phyloP scores from a whole-genome alignment of 352 stramenopile genomes.

The Pythium plurisporium region DNA sequence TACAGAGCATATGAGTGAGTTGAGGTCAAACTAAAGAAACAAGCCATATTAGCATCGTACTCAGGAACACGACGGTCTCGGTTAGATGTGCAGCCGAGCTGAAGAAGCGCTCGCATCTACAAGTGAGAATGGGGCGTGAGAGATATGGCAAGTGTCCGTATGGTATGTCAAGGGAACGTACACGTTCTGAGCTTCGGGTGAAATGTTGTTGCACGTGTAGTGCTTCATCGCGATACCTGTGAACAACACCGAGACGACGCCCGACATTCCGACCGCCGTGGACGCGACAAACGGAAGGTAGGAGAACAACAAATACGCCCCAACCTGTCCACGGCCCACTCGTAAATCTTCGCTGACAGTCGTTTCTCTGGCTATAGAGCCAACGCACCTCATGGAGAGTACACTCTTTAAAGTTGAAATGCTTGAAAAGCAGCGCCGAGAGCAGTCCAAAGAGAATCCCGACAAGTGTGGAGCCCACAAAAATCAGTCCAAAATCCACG shows the following conservation, averaged over 20 bases:
- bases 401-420: slow-evolving; percentile 60
- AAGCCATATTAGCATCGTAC: background rate
- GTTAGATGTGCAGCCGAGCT: slow-evolving; percentile 54
- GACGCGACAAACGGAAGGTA: slow-evolving; percentile 66
- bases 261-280: slow-evolving; percentile 69
- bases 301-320: slow-evolving; percentile 62
- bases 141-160: no score
- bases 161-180: no score
- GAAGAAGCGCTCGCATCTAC: slow-evolving; percentile 40
- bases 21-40: background rate
- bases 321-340: no score
- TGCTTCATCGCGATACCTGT: slow-evolving; percentile 83
- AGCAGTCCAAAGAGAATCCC: slow-evolving; percentile 47
- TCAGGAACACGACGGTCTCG: slow-evolving; percentile 76
- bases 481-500: slow-evolving; percentile 75
- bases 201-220: slow-evolving; percentile 78
- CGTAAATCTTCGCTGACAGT: no score
- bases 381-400: slow-evolving; percentile 45
- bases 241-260: slow-evolving; percentile 93
- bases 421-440: slow-evolving; percentile 59
- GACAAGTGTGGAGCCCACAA: slow-evolving; percentile 69
- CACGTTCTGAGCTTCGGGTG: slow-evolving; percentile 59
- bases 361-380: no score
- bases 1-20: background rate
- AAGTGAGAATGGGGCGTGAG: no score